Evolutionary conservation across 495 filamentous ascomycete species (phyloP), one percentile per base, ranked within the genome.

Genomic region (Antarctomyces pellizariae): DNA sequence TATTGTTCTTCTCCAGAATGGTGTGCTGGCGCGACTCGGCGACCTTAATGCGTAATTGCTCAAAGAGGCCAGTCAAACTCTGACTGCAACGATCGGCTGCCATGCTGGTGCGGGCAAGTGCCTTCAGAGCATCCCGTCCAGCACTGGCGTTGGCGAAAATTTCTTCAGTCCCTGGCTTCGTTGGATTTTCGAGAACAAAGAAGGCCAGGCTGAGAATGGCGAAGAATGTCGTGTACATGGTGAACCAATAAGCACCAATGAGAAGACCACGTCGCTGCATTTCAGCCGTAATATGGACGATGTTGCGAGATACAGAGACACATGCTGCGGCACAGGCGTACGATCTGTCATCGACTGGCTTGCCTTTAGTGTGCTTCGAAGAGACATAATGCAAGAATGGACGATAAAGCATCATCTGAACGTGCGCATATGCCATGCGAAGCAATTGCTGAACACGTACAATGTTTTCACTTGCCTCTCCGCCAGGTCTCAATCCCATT

Each of bases 371-470:
- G 13, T 65, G 53, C 12, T 67, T 64, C 17, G 64, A 64, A 1
- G 86, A 82, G 25, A 89, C 75, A 39, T 93, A 95, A 48, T 97
- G 86, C 14, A 95, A 54, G 40, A 95, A 97, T 0, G 86, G 86
- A 5, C 86, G 64, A 42, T 95, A 95, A 31, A 95, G 68, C 45
- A 93, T 72, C 64, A 93, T 75, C 45, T 95, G 79, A 9, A 86
- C 78, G 39, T 93, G 82, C 9, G 75, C 76, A 45, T 75, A 92
- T 17, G 73, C 69, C 43, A 93, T 75, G 22, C 82, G 67, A 2
- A 97, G 58, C 11, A 91, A 56, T 41, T 90, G 83, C 34, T 83
- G 80, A 26, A 82, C 62, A 31, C 80, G 64, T 27, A 77, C 59
- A 3, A 84, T 59, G 31, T 75, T 64, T 16, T 68, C 59, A 0